Evolutionary conservation across 495 filamentous ascomycete genomes (phyloP), one percentile per base, ranked within the genome.

Genomic region (Aspergillus asperescens): DNA sequence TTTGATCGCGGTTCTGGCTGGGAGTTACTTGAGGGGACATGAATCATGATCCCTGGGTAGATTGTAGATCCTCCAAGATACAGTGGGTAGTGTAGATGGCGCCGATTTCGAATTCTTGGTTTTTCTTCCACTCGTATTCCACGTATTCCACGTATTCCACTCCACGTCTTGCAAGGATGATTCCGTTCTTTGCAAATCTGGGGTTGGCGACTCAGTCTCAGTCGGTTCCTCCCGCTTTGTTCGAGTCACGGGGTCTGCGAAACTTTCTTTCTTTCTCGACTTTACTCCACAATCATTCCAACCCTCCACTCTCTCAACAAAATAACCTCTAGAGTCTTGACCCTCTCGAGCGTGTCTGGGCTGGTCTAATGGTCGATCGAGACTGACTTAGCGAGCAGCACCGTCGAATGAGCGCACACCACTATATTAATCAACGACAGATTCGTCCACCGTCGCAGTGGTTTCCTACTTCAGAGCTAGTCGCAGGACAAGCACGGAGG

Each of bases 391-490:
- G 32, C 13, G 23, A 23, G 20, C 9, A 7, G 8, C 27, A 23
- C 28, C 18, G n/a, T 42, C 48, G 20, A 51, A 43, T 13, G 25
- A 43, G 48, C 37, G 25, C 31, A 8, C 6, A 19, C 20, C 20
- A 16, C 12, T 5, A n/a, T 3, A 50, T 50, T 50, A 50, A 50
- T 40, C 19, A 49, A 29, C 15, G 22, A 5, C 13, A 20, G 42
- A n/a, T 15, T 28, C 9, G n/a, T 16, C 29, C 27, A 18, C 16
- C 23, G 29, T 52, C 41, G 50, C 31, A 32, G 27, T 46, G 43
- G 43, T 46, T 46, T 28, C 39, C 49, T 29, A 8, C 13, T 37
- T 38, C n/a, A 51, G 49, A 28, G 39, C 48, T 27, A 29, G 41
- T 13, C 7, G 13, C 9, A 8, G 8, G 7, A 16, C n/a, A 23